A percentile compares a stretch with the other conserved stretches of the same genome.
These are phyloP conservation scores for Dioscorea zingiberensis DNA, from an alignment of 106 monocot genomes.

Conservation along the genomic window DNA sequence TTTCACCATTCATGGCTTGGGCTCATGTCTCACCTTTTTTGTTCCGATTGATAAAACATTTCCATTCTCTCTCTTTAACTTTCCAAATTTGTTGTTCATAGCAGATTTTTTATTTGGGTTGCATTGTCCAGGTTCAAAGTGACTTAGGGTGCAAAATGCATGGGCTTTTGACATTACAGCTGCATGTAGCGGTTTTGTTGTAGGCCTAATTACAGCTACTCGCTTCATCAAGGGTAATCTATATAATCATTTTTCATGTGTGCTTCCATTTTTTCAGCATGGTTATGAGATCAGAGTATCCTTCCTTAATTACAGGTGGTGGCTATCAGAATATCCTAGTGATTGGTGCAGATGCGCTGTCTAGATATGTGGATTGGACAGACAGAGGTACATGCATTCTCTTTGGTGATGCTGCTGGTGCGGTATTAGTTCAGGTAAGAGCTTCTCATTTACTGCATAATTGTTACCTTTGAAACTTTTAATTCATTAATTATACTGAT, in stretches of 20 bases:
- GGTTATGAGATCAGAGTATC: background rate
- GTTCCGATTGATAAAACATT: no score
- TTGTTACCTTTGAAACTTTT: background rate
- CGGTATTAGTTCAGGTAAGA: conserved; percentile 82
- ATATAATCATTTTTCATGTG: background rate
- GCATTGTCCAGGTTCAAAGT: conserved; percentile 53
- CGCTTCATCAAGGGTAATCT: conserved; percentile 79
- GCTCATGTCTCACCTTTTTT: no score
- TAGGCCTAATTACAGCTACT: conserved; percentile 84
- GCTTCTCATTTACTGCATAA: conserved; percentile 2
- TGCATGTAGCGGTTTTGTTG: conserved; percentile 93
- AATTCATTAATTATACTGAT: background rate
- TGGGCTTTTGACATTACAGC: conserved; percentile 92
- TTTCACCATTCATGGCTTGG: no score
- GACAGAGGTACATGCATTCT: conserved; percentile 98
- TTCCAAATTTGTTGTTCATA: no score
- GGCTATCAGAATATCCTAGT: conserved; percentile 86
- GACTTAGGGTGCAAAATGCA: conserved; percentile 91
- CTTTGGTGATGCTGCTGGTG: conserved; percentile 99
- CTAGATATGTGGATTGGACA: conserved; percentile 80
- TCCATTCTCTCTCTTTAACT: no score
- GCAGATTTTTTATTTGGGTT: no score
- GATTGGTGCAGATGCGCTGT: conserved; percentile 94
- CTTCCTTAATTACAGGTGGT: conserved; percentile 45
- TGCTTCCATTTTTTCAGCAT: conserved; percentile 5